Evolutionary conservation across 208 protist genomes (phyloP).

Genomic region (Leptomonas pyrrhocoris): DNA sequence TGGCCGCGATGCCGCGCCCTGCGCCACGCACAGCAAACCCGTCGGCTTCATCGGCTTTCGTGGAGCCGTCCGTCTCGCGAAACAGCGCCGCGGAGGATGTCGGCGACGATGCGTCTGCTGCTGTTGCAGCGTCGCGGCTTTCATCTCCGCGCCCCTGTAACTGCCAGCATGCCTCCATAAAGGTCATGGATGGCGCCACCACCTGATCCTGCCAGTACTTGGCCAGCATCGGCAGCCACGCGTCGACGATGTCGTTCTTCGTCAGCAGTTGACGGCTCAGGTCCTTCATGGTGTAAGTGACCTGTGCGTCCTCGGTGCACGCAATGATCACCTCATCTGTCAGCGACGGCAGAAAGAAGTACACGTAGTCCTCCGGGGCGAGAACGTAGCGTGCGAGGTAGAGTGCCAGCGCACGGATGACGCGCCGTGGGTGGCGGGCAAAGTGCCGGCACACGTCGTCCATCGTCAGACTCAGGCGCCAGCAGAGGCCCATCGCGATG

Average conservation of each 20-base stretch:
- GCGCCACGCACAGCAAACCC: constrained; percentile 9
- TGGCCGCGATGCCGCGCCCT: constrained; percentile 53
- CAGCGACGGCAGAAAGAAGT: constrained; percentile 64
- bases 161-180: constrained; percentile 50
- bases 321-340: constrained; percentile 76
- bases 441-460: constrained; percentile 64
- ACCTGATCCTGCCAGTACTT: constrained; percentile 53
- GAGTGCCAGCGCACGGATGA: constrained; percentile 71
- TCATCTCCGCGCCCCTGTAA: constrained; percentile 18
- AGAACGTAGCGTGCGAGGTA: constrained; percentile 74
- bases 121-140: background rate
- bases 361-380: constrained; percentile 70
- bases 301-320: constrained; percentile 46
- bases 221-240: constrained; percentile 68
- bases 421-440: constrained; percentile 67
- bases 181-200: constrained; percentile 45
- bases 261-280: constrained; percentile 59
- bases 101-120: background rate
- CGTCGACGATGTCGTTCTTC: constrained; percentile 78
- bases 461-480: constrained; percentile 44
- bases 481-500: constrained; percentile 58
- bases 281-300: constrained; percentile 61
- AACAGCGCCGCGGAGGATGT: constrained; percentile 16
- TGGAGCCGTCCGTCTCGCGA: constrained; percentile 12
- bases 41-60: background rate